Conservation (phyloP, 176 grass and related monocot genomes). For the Secale cereale region DNA sequence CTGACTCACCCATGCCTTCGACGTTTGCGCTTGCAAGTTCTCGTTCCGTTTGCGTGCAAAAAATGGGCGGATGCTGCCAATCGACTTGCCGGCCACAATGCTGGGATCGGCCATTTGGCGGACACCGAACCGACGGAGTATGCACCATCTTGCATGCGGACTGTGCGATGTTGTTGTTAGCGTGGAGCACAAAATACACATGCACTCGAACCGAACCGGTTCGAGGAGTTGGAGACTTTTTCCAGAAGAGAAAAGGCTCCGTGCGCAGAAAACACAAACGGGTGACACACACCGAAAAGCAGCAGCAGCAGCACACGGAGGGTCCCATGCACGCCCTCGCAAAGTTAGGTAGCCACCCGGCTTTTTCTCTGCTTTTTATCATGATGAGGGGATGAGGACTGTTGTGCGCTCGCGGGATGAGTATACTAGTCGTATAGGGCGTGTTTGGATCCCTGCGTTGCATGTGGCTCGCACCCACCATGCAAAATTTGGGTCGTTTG, state of each 20-base stretch:
- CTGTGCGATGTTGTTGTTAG: neutral
- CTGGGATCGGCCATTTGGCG: conserved; percentile 16
- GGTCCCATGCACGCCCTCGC: conserved; percentile 18
- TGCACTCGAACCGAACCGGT: neutral
- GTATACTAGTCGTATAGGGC: no score
- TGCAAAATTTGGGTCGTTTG: no score
- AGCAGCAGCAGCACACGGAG: neutral
- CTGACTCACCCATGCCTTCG: neutral
- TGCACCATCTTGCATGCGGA: neutral
- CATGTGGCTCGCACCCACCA: no score
- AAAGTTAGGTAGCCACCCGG: conserved; percentile 35
- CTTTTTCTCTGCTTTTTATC: conserved; percentile 42
- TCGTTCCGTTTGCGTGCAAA: neutral
- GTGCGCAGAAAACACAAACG: neutral
- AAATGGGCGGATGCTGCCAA: neutral
- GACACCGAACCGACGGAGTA: neutral
- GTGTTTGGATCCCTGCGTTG: no score
- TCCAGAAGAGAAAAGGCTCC: neutral
- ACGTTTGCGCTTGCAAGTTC: neutral
- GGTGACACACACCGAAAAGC: neutral
- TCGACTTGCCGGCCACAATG: neutral
- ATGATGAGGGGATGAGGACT: conserved; percentile 50
- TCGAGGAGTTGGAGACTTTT: conserved; percentile 4
- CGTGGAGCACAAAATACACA: conserved; percentile 29
- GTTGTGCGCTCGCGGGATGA: neutral